Evolutionary conservation across 2,329 filamentous ascomycete genomes (phyloP).

Genomic region (Microdochium nivale): DNA sequence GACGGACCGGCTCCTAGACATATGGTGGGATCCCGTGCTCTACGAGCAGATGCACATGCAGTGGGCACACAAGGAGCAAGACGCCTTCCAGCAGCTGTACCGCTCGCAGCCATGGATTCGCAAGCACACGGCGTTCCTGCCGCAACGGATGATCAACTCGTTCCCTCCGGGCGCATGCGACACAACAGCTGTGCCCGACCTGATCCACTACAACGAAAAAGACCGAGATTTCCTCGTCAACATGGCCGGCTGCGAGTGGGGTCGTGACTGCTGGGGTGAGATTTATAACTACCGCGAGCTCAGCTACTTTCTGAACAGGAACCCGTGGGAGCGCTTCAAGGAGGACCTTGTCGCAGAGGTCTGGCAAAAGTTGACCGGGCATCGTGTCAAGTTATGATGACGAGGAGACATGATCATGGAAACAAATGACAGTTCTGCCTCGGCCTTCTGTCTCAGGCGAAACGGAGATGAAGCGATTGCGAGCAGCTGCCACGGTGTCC

Average conservation of each 20-base stretch:
- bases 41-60: slow-evolving; percentile 99
- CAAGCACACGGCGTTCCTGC: slow-evolving; percentile 78
- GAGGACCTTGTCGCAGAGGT: slow-evolving; percentile 53
- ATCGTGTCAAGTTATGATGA: slow-evolving; percentile 43
- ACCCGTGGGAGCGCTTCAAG: slow-evolving; percentile 69
- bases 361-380: slow-evolving; percentile 56
- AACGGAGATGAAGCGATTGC: too few species aligned
- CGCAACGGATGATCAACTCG: slow-evolving; percentile 87
- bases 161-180: slow-evolving; percentile 88
- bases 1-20: slow-evolving; percentile 84
- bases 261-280: slow-evolving; percentile 93
- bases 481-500: too few species aligned
- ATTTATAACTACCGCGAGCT: slow-evolving; percentile 93
- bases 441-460: too few species aligned
- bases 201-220: slow-evolving; percentile 76
- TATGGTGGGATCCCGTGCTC: slow-evolving; percentile 97
- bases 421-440: too few species aligned
- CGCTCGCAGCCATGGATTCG: slow-evolving; percentile 86
- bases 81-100: slow-evolving; percentile 89
- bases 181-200: slow-evolving; percentile 63
- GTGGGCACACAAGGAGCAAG: slow-evolving; percentile 98
- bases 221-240: slow-evolving; percentile 93
- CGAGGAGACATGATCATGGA: background rate
- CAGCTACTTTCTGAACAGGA: slow-evolving; percentile 83
- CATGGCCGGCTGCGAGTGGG: slow-evolving; percentile 97